Evolutionary conservation across 2,329 filamentous ascomycete genomes (phyloP), one percentile per base, ranked within the genome.

Genomic region (Alternaria consortialis): DNA sequence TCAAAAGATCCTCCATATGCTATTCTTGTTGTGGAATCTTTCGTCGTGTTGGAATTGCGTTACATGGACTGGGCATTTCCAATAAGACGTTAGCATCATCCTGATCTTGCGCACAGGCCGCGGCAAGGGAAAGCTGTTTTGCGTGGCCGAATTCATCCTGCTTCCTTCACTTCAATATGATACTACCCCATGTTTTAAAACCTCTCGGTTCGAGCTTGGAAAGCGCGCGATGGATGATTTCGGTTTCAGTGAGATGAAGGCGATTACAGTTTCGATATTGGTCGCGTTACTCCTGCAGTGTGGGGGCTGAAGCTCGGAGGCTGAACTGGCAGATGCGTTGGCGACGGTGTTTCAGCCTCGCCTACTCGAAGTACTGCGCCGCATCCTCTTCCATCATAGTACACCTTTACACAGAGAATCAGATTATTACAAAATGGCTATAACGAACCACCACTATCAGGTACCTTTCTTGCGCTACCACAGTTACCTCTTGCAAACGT

Each of bases 341-440:
- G 17, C 2, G 1, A 56, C 34, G 13, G 12, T 50, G 53, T 56
- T 56, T 56, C 53, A 56, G 53, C 53, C 53, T 56, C 27, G 36
- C 20, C 1, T 13, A 48, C 8, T 40, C 15, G 8, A 15, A 5
- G 15, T 44, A 20, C 44, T 42, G 44, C 36, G 36, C 43, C 43
- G 17, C 44, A 56, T 20, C 13, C 34, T 37, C n/a, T 32, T 40
- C 17, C 11, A n/a, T 42, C 6, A 13, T 4, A 44, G 40, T 27
- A 17, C 15, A 7, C 40, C 7, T 27, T 27, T 4, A 43, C 6
- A 43, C 2, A n/a, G 25, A 27, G 23, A 27, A 9, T 3, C 27
- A 34, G 39, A 27, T 15, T 6, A 7, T 7, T 20, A 20, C 20
- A 20, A 20, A 20, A 20, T 20, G 20, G 20, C 20, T 20, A 20